These are phyloP conservation scores for Gentiana macrophylla DNA, from an alignment of 257 asterid species.

Conservation along the genomic window DNA sequence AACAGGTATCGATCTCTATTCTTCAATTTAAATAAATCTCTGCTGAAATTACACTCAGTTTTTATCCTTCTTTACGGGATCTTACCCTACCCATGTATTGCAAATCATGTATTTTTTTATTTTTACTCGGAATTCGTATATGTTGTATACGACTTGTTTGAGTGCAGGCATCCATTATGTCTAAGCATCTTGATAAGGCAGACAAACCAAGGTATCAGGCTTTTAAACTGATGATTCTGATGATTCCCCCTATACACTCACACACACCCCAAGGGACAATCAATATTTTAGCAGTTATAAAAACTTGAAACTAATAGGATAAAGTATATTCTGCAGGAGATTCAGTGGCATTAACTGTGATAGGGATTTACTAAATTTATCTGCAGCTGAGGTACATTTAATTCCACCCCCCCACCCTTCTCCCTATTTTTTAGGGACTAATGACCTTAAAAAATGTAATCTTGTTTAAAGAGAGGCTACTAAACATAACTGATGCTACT, in stretches of 20 bases:
- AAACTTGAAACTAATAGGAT: not conserved
- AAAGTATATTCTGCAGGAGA: constrained; percentile 40
- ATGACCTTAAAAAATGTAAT: too few species aligned
- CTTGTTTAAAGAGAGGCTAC: too few species aligned
- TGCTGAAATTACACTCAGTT: too few species aligned
- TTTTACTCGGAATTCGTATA: not conserved
- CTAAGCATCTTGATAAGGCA: constrained; percentile 49
- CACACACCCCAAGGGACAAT: too few species aligned
- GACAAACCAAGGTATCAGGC: constrained; percentile 58
- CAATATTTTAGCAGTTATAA: not conserved
- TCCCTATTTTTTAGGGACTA: too few species aligned
- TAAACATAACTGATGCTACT: too few species aligned
- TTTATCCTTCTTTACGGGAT: not conserved
- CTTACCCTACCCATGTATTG: not conserved
- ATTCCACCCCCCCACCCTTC: too few species aligned
- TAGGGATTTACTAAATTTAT: constrained; percentile 33
- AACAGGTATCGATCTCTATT: constrained; percentile 49
- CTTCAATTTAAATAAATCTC: not conserved
- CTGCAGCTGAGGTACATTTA: constrained; percentile 33
- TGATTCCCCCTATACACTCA: too few species aligned
- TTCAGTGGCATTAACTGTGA: constrained; percentile 48
- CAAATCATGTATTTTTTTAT: not conserved
- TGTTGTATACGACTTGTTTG: constrained; percentile 2
- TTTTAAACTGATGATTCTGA: not conserved
- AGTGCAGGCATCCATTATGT: constrained; percentile 70